Evolutionary conservation across 345 rosid genomes (phyloP).

Genomic region (Kandelia obovata): DNA sequence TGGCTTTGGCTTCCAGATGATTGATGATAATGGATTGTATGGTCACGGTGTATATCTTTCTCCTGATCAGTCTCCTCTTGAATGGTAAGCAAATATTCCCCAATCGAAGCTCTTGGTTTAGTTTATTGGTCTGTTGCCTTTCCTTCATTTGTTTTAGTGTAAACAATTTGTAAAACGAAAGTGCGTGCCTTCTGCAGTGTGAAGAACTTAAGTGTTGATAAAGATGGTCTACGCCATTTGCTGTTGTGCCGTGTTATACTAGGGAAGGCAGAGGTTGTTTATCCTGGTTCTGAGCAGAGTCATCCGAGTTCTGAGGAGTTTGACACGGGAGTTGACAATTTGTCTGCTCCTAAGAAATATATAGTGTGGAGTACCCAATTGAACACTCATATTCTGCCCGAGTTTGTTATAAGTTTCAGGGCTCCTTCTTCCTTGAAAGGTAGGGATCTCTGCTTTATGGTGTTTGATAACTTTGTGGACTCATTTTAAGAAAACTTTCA

Average conservation of each 20-base stretch:
- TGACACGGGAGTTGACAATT: constrained; percentile 65
- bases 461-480: background rate
- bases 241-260: constrained; percentile 66
- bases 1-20: constrained; percentile 50
- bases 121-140: background rate
- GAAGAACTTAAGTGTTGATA: constrained; percentile 37
- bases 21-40: constrained; percentile 35
- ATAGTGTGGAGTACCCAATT: constrained; percentile 68
- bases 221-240: constrained; percentile 61
- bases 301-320: constrained; percentile 62
- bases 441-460: constrained; percentile 16
- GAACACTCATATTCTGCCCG: constrained; percentile 71
- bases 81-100: constrained; percentile 38
- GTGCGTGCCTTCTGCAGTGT: constrained; percentile 31
- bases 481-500: constrained; percentile 1
- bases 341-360: constrained; percentile 51
- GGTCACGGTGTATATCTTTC: constrained; percentile 64
- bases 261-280: constrained; percentile 64
- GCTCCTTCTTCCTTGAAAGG: constrained; percentile 46
- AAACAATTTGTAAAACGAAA: background rate
- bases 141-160: too few relatives aligned
- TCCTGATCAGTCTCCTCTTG: constrained; percentile 56
- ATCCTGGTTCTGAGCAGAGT: constrained; percentile 42
- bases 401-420: constrained; percentile 57
- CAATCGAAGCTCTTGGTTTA: background rate